A percentile compares a stretch with the other conserved stretches of the same genome.
phyloP scores from a whole-genome alignment of 2,329 filamentous ascomycete genomes.

The Scytalidium lignicola region DNA sequence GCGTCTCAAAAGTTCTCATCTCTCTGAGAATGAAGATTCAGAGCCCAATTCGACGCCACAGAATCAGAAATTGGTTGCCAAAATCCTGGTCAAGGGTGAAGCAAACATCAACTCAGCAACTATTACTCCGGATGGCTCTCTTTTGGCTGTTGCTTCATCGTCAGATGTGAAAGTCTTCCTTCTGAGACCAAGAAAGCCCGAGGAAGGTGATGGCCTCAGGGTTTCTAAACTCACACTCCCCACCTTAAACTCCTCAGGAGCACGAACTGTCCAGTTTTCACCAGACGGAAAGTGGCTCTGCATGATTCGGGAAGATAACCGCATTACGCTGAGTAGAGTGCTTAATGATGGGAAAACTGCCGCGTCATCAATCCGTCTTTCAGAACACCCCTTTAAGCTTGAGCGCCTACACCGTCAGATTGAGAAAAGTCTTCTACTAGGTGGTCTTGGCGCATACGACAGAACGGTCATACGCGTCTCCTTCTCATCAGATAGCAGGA shows the following conservation, averaged over 20 bases:
- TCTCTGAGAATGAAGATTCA: conserved; percentile 38
- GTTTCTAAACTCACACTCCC: conserved; percentile 68
- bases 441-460: conserved; percentile 70
- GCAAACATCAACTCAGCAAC: conserved; percentile 75
- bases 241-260: conserved; percentile 55
- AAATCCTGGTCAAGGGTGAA: conserved; percentile 66
- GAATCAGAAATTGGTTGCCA: conserved; percentile 62
- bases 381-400: conserved; percentile 40
- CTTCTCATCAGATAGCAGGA: conserved; percentile 75
- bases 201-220: conserved; percentile 55
- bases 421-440: conserved; percentile 51
- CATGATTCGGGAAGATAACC: conserved; percentile 56
- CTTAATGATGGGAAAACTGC: conserved; percentile 26
- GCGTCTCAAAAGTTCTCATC: conserved; percentile 40
- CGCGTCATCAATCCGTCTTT: conserved; percentile 36
- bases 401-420: conserved; percentile 48
- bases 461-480: conserved; percentile 67
- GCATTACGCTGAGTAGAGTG: conserved; percentile 48
- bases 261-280: conserved; percentile 64
- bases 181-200: conserved; percentile 48
- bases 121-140: conserved; percentile 64
- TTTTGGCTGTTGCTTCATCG: conserved; percentile 72
- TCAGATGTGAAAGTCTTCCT: conserved; percentile 74
- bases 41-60: conserved; percentile 28
- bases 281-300: conserved; percentile 66